Base-by-base conservation (phyloP, 1,284 basidiomycete genomes). In the Microbotryum saponariae region DNA sequence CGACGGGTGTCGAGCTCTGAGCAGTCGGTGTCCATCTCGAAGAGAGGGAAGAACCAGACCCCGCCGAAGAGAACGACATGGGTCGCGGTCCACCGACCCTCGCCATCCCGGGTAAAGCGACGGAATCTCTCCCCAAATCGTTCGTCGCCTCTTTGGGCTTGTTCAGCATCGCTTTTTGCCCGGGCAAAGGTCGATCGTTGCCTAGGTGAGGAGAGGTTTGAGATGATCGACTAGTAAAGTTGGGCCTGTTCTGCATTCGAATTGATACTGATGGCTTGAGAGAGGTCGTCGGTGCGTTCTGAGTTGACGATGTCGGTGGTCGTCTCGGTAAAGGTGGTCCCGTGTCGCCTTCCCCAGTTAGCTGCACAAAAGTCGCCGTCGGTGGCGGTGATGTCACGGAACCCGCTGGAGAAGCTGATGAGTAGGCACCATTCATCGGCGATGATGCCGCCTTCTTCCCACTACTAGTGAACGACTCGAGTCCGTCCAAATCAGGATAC, bases 191-290 rank as follows among this genome's bases (percentile, higher is more conserved):
- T 68, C 68, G 71, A 14, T 50, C 46, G n/a, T 64, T 64, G 51
- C 70, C 58, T 6, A 70, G 58, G 55, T 58, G 54, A 31, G 68
- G 71, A 14, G 63, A 66, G 7, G 71, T 72, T 59, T 72, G 70
- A 29, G 66, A 69, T 8, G 50, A 61, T 51, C 67, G 61, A 25
- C 59, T 64, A 27, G 71, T 68, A 50, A 71, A 59, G 6, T 62
- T 56, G 6, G 70, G 69, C 48, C 65, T 69, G 51, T 7, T 20
- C 57, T 29, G 37, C 37, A 42, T 42, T 42, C 48, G 23, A 4
- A 23, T n/a, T 14, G 29, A 50, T 16, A 16, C 16, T n/a, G 48
- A 29, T n/a, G 48, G 29, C 27, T 14, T 50, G 29, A 50, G 23
- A 21, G 48, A 50, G 21, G 48, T 29, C 23, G 21, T 29, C 21